Evolutionary conservation across 2,329 filamentous ascomycete species (phyloP), one percentile per base, ranked within the genome.

Genomic region (Hypomyces perniciosus): DNA sequence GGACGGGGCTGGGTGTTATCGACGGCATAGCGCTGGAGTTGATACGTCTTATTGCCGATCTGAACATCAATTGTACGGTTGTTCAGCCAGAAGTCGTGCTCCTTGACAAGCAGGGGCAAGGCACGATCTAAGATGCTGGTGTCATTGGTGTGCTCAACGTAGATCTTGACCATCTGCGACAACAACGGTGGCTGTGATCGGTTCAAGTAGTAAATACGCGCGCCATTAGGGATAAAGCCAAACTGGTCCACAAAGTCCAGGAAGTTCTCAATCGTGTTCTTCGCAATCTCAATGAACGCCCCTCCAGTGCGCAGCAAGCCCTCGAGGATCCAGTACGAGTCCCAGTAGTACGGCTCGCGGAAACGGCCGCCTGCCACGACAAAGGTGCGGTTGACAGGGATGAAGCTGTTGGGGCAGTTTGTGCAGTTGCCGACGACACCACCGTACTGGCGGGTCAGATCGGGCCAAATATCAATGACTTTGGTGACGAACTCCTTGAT

Each of bases 331-430:
- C 81, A 85, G 68, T 79, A 86, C 31, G 80, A 83, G 63, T 86
- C 83, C 83, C 83, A 86, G 64, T 86, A 86, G 62, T 86, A 87
- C 2, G 81, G 76, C 65, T 87, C 84, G 33, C 83, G 74, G 71
- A 87, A 87, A 30, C 84, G 80, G n/a, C 84, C 83, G 9, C 83
- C 83, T 4, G 83, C 83, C 12, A 87, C 77, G n/a, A 87, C 81
- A 59, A 87, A 86, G 3, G 81, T 83, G 51, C 80, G 78, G 59
- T 84, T 84, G 53, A 86, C 62, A 6, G 82, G 80, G 50, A 86
- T 79, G 65, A 84, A 86, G 62, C 82, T 85, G 58, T 76, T 76
- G 33, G 81, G 80, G 54, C 83, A 86, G 33, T 73, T 74, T 7
- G 72, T 69, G 69, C 83, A 86, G 57, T 76, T 77, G 27, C 61